Conservation (phyloP, 139 green algal species). For the Chlorella ohadii region DNA sequence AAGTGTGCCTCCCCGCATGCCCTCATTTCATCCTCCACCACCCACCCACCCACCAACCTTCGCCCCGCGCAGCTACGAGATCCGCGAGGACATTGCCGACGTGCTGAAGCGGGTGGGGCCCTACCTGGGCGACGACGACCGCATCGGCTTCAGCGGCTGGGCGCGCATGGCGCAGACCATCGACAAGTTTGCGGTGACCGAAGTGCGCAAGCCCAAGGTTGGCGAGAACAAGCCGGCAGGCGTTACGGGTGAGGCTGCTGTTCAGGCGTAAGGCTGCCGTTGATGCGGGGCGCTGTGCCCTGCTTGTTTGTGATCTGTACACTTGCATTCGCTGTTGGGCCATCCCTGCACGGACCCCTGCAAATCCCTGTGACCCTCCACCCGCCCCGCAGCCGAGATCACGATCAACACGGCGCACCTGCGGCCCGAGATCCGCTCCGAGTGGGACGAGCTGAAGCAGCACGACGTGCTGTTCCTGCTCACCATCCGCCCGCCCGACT, state of each 20-base stretch:
- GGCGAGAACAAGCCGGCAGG: slow-evolving; percentile 87
- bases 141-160: slow-evolving; percentile 85
- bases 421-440: slow-evolving; percentile 68
- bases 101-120: slow-evolving; percentile 76
- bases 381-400: slow-evolving; percentile 40
- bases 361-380: too few relatives aligned
- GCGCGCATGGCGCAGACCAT: slow-evolving; percentile 91
- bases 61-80: slow-evolving; percentile 77
- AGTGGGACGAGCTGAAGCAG: slow-evolving; percentile 95
- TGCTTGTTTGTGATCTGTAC: too few relatives aligned
- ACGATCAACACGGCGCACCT: slow-evolving; percentile 67
- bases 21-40: too few relatives aligned
- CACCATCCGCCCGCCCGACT: slow-evolving; percentile 51
- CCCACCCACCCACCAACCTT: too few relatives aligned
- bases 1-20: too few relatives aligned
- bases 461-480: slow-evolving; percentile 98
- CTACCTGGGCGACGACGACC: slow-evolving; percentile 61
- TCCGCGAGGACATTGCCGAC: slow-evolving; percentile 94
- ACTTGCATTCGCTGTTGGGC: too few relatives aligned
- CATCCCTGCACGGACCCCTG: too few relatives aligned
- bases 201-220: slow-evolving; percentile 87
- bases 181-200: slow-evolving; percentile 64
- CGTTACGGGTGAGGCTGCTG: slow-evolving; percentile 79
- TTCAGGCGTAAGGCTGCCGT: too few relatives aligned
- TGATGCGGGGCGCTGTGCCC: too few relatives aligned